Evolutionary conservation across 2,329 filamentous ascomycete genomes (phyloP).

Genomic region (Helotiales sp.): DNA sequence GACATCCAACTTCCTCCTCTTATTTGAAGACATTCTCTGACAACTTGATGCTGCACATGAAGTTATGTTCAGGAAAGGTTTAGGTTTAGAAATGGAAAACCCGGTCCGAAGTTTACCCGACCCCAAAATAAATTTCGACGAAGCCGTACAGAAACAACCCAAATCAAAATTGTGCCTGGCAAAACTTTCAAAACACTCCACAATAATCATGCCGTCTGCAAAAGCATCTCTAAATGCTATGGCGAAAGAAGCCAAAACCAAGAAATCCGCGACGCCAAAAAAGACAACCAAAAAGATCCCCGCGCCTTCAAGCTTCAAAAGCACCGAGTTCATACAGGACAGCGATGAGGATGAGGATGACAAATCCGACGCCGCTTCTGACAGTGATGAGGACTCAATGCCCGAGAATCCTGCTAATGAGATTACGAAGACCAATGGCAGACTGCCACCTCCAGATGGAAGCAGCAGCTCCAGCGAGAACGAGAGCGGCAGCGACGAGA

Average conservation of each 20-base stretch:
- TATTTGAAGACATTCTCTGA: slow-evolving; percentile 35
- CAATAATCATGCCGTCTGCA: background rate
- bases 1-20: slow-evolving; percentile 44
- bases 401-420: slow-evolving; percentile 16
- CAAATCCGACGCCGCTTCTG: slow-evolving; percentile 17
- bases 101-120: slow-evolving; percentile 14
- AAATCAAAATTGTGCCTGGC: background rate
- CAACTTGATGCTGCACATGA: too few relatives aligned
- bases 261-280: slow-evolving; percentile 16
- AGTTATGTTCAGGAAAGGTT: background rate
- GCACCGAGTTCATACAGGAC: slow-evolving; percentile 31
- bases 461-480: slow-evolving; percentile 30
- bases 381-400: slow-evolving; percentile 26
- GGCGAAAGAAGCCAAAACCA: slow-evolving; percentile 19
- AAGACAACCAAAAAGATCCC: slow-evolving; percentile 8
- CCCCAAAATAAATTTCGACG: slow-evolving; percentile 22
- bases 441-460: slow-evolving; percentile 17
- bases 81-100: slow-evolving; percentile 11
- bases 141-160: background rate
- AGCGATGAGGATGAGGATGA: slow-evolving; percentile 31
- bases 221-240: slow-evolving; percentile 21
- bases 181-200: background rate
- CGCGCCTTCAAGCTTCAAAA: slow-evolving; percentile 23
- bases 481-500: slow-evolving; percentile 31
- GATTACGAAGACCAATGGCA: slow-evolving; percentile 27